These are phyloP conservation scores for Colletotrichum tropicale DNA, from an alignment of 2,329 filamentous ascomycete genomes.

Conservation along the genomic window DNA sequence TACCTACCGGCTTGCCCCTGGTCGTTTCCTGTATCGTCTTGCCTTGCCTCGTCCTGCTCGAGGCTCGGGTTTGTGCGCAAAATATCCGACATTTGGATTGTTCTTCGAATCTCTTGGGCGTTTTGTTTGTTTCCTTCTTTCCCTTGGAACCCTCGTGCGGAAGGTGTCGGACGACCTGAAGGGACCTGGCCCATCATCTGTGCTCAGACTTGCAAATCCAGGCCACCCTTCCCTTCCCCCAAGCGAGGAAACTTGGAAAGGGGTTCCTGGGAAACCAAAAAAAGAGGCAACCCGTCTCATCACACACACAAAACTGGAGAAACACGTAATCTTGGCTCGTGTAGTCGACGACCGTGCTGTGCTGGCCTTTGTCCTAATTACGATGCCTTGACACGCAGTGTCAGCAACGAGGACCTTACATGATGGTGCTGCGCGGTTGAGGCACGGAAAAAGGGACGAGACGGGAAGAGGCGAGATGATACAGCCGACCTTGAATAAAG, in stretches of 20 bases:
- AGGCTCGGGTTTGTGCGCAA: background rate
- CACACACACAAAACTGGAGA: background rate
- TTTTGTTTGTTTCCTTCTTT: background rate
- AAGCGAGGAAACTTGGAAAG: background rate
- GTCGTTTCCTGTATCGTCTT: background rate
- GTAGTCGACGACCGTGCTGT: background rate
- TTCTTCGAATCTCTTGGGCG: background rate
- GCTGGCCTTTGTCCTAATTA: background rate
- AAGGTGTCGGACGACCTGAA: background rate
- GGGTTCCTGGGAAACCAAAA: background rate
- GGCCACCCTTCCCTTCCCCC: background rate
- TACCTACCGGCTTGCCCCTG: background rate
- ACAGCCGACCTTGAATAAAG: background rate
- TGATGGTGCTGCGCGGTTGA: background rate
- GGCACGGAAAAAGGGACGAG: background rate
- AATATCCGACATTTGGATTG: background rate
- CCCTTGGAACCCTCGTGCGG: background rate
- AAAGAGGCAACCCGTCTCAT: background rate
- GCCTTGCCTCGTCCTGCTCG: background rate
- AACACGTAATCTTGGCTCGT: background rate
- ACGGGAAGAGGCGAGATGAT: background rate
- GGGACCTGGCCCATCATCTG: background rate
- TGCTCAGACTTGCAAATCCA: background rate
- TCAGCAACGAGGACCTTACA: background rate
- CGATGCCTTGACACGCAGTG: background rate